Conservation (phyloP, 805 yeast genomes). For the Zygoascus biomembranicola region DNA sequence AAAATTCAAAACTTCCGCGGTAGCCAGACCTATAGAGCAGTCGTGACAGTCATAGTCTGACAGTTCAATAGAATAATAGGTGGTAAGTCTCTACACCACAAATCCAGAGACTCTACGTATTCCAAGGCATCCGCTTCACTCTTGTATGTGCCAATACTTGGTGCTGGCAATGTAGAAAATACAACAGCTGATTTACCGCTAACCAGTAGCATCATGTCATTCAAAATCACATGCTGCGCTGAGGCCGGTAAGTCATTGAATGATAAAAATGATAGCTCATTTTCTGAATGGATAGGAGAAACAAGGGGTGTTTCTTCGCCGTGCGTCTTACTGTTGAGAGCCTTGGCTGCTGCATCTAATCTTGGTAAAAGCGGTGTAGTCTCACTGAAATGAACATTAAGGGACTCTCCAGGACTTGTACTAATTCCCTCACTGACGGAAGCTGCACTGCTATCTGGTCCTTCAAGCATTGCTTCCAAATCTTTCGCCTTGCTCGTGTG, state of each 20-base stretch:
- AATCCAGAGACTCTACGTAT: conserved; percentile 64
- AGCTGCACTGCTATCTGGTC: background rate
- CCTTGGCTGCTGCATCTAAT: background rate
- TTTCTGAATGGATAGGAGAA: background rate
- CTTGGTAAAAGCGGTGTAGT: conserved; percentile 9
- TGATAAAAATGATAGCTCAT: conserved; percentile 28
- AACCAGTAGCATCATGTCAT: conserved; percentile 66
- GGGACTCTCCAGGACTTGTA: background rate
- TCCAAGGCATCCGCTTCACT: conserved; percentile 61
- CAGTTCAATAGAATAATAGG: conserved; percentile 80
- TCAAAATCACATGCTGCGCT: conserved; percentile 82
- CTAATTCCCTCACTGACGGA: background rate
- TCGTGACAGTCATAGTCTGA: conserved; percentile 92
- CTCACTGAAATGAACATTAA: conserved; percentile 7
- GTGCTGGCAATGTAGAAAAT: conserved; percentile 87
- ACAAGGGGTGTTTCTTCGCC: background rate
- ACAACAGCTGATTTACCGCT: conserved; percentile 65
- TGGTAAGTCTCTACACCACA: conserved; percentile 78
- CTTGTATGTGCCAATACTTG: conserved; percentile 71
- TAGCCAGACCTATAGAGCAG: conserved; percentile 49
- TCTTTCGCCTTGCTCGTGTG: conserved; percentile 24
- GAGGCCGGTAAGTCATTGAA: conserved; percentile 87
- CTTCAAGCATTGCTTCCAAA: conserved; percentile 19
- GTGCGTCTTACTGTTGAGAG: background rate
- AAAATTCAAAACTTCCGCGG: background rate